Percentiles rank a stretch among this genome's conserved stretches.
Evolutionary conservation across 805 yeast species (phyloP).

Genomic region (Grigorovia transvaalensis): DNA sequence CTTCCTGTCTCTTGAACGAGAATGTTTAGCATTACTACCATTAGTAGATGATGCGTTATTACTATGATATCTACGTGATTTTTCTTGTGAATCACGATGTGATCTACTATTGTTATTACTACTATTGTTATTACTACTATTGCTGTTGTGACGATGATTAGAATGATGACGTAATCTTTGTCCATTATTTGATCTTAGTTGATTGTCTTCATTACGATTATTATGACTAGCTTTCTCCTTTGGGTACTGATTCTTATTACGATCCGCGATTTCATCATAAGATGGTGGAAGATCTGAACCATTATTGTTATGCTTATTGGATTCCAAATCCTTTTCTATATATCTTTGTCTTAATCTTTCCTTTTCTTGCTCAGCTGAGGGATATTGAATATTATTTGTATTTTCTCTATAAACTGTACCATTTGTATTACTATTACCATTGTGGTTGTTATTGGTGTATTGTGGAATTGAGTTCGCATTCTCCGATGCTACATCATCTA

Average conservation of each 20-base stretch:
- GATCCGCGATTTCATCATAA: conserved; percentile 31
- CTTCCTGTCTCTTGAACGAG: background rate
- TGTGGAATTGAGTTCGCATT: conserved; percentile 1
- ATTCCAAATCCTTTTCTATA: conserved; percentile 11
- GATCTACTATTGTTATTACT: background rate
- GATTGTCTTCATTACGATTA: background rate
- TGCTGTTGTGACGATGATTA: background rate
- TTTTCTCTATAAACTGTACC: background rate
- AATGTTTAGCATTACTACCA: background rate
- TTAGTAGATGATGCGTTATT: background rate
- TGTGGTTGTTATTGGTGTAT: conserved; percentile 1
- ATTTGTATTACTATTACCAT: background rate
- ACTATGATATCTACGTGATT: conserved; percentile 9
- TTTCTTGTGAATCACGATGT: conserved; percentile 5
- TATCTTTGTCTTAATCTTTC: conserved; percentile 26
- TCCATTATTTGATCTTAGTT: conserved; percentile 9
- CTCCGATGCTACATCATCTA: conserved; percentile 17
- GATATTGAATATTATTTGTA: conserved; percentile 16
- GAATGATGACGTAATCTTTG: conserved; percentile 7
- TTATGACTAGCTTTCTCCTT: conserved; percentile 7
- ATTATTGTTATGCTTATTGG: background rate
- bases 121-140: background rate
- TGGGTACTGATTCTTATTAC: conserved; percentile 7
- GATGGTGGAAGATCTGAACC: conserved; percentile 11
- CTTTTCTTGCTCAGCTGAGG: conserved; percentile 27